These are phyloP conservation scores for Phlyctochytrium planicorne DNA, from an alignment of 192 early-diverging fungal genomes.

Conservation along the genomic window DNA sequence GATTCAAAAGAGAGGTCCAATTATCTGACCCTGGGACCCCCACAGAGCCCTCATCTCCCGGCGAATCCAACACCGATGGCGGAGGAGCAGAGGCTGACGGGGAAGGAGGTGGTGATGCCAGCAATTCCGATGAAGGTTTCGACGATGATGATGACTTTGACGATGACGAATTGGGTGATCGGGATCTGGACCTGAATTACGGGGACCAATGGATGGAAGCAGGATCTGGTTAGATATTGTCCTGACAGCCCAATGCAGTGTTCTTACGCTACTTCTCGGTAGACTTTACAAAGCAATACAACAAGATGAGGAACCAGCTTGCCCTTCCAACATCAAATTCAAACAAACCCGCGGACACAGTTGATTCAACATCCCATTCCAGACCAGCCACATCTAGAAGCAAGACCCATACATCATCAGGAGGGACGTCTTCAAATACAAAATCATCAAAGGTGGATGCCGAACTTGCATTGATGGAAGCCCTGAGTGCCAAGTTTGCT, in stretches of 20 bases:
- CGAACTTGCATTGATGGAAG: slow-evolving; percentile 29
- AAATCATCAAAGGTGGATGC: too few relatives aligned
- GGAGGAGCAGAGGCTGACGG: neutral
- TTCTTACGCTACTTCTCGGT: neutral
- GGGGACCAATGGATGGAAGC: slow-evolving; percentile 79
- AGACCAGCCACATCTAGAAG: too few relatives aligned
- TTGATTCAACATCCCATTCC: too few relatives aligned
- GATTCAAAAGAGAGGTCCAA: neutral
- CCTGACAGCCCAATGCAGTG: neutral
- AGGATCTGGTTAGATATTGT: slow-evolving; percentile 53
- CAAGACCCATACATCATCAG: too few relatives aligned
- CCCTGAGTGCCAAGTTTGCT: slow-evolving; percentile 54
- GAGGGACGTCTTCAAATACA: too few relatives aligned
- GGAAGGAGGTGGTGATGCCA: slow-evolving; percentile 33
- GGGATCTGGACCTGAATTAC: slow-evolving; percentile 63
- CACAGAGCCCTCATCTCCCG: neutral
- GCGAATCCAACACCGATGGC: slow-evolving; percentile 3
- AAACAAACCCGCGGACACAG: slow-evolving; percentile 30
- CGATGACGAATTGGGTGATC: slow-evolving; percentile 68
- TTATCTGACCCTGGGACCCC: slow-evolving; percentile 6
- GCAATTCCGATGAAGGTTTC: slow-evolving; percentile 40
- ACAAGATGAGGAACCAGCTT: slow-evolving; percentile 75
- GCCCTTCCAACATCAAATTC: slow-evolving; percentile 21
- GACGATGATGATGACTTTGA: slow-evolving; percentile 54
- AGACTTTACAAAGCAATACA: slow-evolving; percentile 96